Conservation (phyloP, 331 rosid genomes). For the Malus hybrid region DNA sequence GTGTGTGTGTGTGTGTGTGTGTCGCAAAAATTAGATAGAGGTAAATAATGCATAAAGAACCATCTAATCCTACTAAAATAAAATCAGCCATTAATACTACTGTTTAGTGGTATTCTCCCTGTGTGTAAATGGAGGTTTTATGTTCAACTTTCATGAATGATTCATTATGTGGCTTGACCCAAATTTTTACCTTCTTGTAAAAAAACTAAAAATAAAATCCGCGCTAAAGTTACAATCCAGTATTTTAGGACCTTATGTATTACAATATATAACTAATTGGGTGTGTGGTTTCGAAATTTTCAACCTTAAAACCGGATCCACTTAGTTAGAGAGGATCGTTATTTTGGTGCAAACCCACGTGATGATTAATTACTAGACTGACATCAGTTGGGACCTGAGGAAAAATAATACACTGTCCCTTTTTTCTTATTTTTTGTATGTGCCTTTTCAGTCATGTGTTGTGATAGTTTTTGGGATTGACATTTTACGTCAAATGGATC, state of each 20-base stretch:
- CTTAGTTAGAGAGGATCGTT: not conserved
- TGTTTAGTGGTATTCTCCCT: no score
- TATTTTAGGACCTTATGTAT: not conserved
- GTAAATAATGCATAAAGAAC: not conserved
- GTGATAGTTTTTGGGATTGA: constrained; percentile 4
- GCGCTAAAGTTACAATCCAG: constrained; percentile 3
- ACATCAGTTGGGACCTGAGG: not conserved
- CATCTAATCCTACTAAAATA: not conserved
- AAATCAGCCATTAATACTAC: no score
- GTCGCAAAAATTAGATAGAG: not conserved
- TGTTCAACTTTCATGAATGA: no score
- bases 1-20: no score
- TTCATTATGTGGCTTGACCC: not conserved
- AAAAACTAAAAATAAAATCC: no score
- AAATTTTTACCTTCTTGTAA: not conserved
- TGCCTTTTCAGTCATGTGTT: not conserved
- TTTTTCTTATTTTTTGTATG: not conserved
- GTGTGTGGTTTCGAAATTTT: not conserved
- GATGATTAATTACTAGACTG: not conserved
- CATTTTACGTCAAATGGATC: not conserved
- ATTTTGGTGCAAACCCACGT: not conserved
- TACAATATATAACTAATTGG: not conserved
- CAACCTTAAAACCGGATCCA: constrained; percentile 7
- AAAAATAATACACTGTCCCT: not conserved
- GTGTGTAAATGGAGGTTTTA: no score